Conservation (phyloP, 108 stramenopile genomes). For the Skeletonema tropicum region DNA sequence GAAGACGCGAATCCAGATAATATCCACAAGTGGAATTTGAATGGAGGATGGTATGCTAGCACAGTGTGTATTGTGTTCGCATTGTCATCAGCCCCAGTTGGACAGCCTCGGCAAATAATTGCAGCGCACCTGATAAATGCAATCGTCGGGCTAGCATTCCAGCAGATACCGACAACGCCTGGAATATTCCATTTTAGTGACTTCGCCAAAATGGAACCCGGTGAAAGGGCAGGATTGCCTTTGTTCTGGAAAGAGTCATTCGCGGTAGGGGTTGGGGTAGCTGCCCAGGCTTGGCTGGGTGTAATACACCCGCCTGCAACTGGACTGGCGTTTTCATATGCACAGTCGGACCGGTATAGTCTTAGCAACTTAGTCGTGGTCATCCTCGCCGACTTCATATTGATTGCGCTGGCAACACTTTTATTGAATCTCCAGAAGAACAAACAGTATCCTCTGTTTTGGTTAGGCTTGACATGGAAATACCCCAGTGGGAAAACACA, state of each 20-base stretch:
- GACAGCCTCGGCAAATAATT: conserved; percentile 19
- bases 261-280: conserved; percentile 10
- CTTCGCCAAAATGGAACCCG: not conserved
- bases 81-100: conserved; percentile 16
- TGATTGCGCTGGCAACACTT: not conserved
- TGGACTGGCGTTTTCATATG: conserved; percentile 10
- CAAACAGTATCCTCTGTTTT: conserved; percentile 23
- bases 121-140: conserved; percentile 15
- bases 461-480: conserved; percentile 17
- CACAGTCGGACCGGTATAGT: not conserved
- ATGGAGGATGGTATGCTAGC: conserved; percentile 13
- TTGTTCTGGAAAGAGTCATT: conserved; percentile 14
- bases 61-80: conserved; percentile 23
- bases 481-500: not conserved
- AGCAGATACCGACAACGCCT: conserved; percentile 3
- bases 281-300: conserved; percentile 15
- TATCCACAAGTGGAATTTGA: not conserved
- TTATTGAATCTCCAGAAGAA: conserved; percentile 13
- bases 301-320: conserved; percentile 29
- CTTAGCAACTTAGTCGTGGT: not conserved
- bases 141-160: conserved; percentile 17
- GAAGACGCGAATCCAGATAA: not conserved
- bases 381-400: conserved; percentile 2
- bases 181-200: not conserved
- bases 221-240: conserved; percentile 4